A percentile compares a stretch with the other conserved stretches of the same genome.
phyloP scores from a whole-genome alignment of 768 basidiomycete genomes.

The Crepidotus variabilis region DNA sequence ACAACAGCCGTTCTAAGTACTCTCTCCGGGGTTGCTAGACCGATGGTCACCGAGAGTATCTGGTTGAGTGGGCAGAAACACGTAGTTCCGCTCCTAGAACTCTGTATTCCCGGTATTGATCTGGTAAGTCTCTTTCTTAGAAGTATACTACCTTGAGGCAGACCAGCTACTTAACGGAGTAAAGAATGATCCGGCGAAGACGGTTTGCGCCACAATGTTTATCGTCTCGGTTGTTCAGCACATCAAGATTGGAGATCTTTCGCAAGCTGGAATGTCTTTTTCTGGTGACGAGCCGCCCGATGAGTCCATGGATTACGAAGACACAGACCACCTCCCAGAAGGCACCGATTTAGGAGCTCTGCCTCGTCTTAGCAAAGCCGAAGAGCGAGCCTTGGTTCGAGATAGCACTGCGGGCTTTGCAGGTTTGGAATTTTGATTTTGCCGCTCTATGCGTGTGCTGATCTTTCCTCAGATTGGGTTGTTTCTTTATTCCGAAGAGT shows the following conservation, averaged over 20 bases:
- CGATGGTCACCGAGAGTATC: constrained; percentile 69
- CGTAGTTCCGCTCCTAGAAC: constrained; percentile 80
- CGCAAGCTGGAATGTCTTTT: constrained; percentile 54
- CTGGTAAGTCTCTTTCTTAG: constrained; percentile 43
- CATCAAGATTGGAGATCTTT: constrained; percentile 75
- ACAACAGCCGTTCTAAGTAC: constrained; percentile 89
- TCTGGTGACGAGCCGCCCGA: constrained; percentile 51
- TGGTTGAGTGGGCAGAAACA: constrained; percentile 91
- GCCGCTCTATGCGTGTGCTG: neutral
- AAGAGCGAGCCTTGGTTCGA: constrained; percentile 68
- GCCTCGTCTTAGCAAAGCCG: constrained; percentile 49
- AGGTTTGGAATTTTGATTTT: constrained; percentile 37
- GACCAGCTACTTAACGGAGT: neutral
- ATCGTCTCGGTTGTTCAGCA: constrained; percentile 71
- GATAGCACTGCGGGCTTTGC: constrained; percentile 80
- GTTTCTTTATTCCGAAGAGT: constrained; percentile 73
- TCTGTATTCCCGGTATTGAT: constrained; percentile 91
- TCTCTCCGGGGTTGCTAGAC: constrained; percentile 71
- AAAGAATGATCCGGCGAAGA: constrained; percentile 80
- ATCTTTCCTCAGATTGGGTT: constrained; percentile 62
- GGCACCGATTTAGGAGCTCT: constrained; percentile 40
- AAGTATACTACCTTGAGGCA: neutral
- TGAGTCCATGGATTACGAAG: constrained; percentile 51
- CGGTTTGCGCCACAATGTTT: constrained; percentile 76
- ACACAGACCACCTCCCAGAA: constrained; percentile 46